phyloP scores from a whole-genome alignment of 1,139 yeast species.

The Kodamaea suecica region DNA sequence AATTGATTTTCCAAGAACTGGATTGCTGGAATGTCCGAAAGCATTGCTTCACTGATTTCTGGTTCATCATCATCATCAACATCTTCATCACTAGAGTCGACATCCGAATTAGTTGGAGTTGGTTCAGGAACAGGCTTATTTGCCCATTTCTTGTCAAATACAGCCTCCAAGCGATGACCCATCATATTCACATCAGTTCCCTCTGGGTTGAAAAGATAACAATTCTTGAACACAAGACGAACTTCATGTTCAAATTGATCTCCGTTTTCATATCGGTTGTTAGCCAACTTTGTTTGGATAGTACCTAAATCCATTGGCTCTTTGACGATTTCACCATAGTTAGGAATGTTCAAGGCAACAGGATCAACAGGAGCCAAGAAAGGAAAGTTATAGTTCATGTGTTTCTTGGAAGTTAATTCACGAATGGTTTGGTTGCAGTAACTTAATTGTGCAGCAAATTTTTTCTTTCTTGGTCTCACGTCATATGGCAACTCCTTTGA shows the following conservation, averaged over 20 bases:
- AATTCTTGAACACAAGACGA: constrained; percentile 77
- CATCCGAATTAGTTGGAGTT: constrained; percentile 40
- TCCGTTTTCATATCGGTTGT: constrained; percentile 84
- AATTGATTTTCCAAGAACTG: constrained; percentile 84
- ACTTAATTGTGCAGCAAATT: constrained; percentile 83
- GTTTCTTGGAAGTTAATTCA: constrained; percentile 80
- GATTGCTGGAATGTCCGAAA: constrained; percentile 80
- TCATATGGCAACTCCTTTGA: constrained; percentile 93
- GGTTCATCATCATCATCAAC: constrained; percentile 60
- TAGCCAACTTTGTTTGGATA: constrained; percentile 71
- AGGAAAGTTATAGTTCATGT: constrained; percentile 82
- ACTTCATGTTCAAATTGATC: constrained; percentile 86
- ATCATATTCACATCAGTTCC: constrained; percentile 92
- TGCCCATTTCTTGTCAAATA: constrained; percentile 86
- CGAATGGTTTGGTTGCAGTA: constrained; percentile 81
- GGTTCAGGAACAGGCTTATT: constrained; percentile 81
- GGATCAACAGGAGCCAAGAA: constrained; percentile 94
- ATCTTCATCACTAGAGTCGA: constrained; percentile 36
- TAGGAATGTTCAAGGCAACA: constrained; percentile 88
- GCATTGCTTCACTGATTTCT: constrained; percentile 68
- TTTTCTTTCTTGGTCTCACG: constrained; percentile 86
- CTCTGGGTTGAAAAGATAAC: constrained; percentile 91
- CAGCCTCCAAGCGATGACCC: constrained; percentile 88
- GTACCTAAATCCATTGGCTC: constrained; percentile 96
- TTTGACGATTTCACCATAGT: constrained; percentile 78